Evolutionary conservation across 2,329 filamentous ascomycete species (phyloP), one percentile per base, ranked within the genome.

Genomic region (Colletotrichum abscissum): DNA sequence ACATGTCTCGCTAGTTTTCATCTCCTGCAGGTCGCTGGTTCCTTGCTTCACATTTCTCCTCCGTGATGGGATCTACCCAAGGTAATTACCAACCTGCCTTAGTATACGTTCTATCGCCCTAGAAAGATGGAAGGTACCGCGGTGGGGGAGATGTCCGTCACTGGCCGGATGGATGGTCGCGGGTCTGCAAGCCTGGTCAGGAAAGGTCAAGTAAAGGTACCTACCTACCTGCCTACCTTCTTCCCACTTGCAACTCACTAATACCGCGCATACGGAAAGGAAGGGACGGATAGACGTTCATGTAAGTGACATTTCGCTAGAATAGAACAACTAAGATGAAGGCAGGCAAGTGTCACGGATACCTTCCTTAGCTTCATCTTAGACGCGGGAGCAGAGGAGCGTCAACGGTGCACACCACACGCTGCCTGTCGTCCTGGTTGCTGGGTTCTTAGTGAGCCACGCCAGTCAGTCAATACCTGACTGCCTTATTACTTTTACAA

Each of bases 1-100:
- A 65, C 42, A 67, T 35, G 64, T 30, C 69, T 70, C 42, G 63
- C 63, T 67, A 22, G 58, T 68, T 33, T 33, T 58, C 57, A 67
- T 56, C 38, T 68, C 38, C 49, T 26, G 24, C 46, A 26, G 57
- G 65, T 72, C 65, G 65, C 64, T 14, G 58, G 65, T 52, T 33
- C 69, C 65, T 68, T 69, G 69, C 65, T 63, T 57, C 55, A 60
- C 9, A n/a, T 33, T 22, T 35, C 28, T 54, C 28, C 24, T 69
- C 33, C 42, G 42, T 49, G 42, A n/a, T n/a, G 16, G 7, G 38
- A 49, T n/a, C 42, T 49, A 49, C 42, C 4, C 38, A 42, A n/a
- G 42, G 42, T 49, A 49, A n/a, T 49, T 49, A n/a, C 42, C 42
- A n/a, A n/a, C 42, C 16, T n/a, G 42, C 42, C 42, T 49, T 49